These are phyloP conservation scores for Trichoderma breve DNA, from an alignment of 2,329 filamentous ascomycete species.

Conservation along the genomic window DNA sequence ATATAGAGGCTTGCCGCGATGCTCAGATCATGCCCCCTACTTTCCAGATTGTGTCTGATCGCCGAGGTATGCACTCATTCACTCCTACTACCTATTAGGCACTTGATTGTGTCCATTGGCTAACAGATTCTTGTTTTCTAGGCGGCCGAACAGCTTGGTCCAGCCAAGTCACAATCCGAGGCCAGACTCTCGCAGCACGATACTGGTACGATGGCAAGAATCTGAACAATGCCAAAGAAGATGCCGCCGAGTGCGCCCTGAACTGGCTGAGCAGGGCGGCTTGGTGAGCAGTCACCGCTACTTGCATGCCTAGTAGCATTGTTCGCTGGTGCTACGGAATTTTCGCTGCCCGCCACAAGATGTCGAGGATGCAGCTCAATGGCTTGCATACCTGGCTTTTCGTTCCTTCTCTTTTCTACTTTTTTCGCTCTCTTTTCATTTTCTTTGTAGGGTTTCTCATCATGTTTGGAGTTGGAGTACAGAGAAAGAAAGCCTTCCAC, in stretches of 20 bases:
- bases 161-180: slow-evolving; percentile 70
- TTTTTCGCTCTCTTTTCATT: not conserved
- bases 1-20: slow-evolving; percentile 56
- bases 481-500: not conserved
- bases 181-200: slow-evolving; percentile 64
- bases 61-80: slow-evolving; percentile 56
- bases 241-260: slow-evolving; percentile 81
- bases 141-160: slow-evolving; percentile 92
- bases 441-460: slow-evolving; percentile 9
- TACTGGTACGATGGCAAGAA: slow-evolving; percentile 92
- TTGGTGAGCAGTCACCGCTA: slow-evolving; percentile 11
- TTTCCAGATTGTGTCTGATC: slow-evolving; percentile 72
- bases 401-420: not conserved
- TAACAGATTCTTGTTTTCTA: slow-evolving; percentile 34
- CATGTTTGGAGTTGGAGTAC: slow-evolving; percentile 14
- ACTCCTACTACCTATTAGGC: not conserved
- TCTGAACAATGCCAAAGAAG: slow-evolving; percentile 83
- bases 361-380: not conserved
- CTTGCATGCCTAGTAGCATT: not conserved
- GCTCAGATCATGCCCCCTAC: slow-evolving; percentile 53
- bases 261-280: slow-evolving; percentile 49
- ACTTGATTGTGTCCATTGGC: not conserved
- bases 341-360: not conserved
- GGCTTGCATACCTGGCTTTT: not conserved
- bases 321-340: not conserved